Evolutionary conservation across 345 rosid genomes (phyloP).

Genomic region (Salix viminalis): DNA sequence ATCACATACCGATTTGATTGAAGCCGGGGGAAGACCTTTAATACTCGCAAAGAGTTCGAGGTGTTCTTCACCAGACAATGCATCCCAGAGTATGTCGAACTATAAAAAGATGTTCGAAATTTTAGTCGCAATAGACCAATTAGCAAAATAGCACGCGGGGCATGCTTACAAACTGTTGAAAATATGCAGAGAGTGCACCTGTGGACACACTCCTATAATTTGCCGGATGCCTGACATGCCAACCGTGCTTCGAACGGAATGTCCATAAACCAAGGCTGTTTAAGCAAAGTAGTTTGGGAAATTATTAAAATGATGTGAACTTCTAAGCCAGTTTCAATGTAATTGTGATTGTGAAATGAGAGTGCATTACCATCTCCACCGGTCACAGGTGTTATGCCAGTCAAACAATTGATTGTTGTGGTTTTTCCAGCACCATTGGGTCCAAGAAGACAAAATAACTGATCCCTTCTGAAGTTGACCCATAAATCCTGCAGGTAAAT

Average conservation of each 20-base stretch:
- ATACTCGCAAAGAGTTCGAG: constrained; percentile 76
- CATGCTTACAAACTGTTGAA: neutral
- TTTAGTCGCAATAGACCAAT: constrained; percentile 5
- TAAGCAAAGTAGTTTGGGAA: neutral
- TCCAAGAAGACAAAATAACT: too few relatives aligned
- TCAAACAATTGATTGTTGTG: too few relatives aligned
- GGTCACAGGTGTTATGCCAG: too few relatives aligned
- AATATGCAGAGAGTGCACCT: constrained; percentile 37
- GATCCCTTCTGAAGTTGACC: too few relatives aligned
- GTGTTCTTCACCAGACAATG: constrained; percentile 79
- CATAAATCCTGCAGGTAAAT: too few relatives aligned
- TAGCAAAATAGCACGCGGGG: constrained; percentile 1
- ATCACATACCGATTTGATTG: constrained; percentile 53
- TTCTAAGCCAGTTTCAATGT: too few relatives aligned
- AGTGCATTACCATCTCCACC: too few relatives aligned
- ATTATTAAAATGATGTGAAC: too few relatives aligned
- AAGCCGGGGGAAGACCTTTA: constrained; percentile 65
- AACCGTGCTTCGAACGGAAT: constrained; percentile 68
- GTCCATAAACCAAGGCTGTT: constrained; percentile 71
- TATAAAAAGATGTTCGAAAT: constrained; percentile 15
- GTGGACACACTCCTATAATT: constrained; percentile 91
- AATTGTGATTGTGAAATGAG: too few relatives aligned
- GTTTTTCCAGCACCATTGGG: too few relatives aligned
- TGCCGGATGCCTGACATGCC: constrained; percentile 80
- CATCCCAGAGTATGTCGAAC: constrained; percentile 96